These are phyloP conservation scores for Ceratobasidium sp. DNA, from an alignment of 1,284 basidiomycete species.

Conservation along the genomic window DNA sequence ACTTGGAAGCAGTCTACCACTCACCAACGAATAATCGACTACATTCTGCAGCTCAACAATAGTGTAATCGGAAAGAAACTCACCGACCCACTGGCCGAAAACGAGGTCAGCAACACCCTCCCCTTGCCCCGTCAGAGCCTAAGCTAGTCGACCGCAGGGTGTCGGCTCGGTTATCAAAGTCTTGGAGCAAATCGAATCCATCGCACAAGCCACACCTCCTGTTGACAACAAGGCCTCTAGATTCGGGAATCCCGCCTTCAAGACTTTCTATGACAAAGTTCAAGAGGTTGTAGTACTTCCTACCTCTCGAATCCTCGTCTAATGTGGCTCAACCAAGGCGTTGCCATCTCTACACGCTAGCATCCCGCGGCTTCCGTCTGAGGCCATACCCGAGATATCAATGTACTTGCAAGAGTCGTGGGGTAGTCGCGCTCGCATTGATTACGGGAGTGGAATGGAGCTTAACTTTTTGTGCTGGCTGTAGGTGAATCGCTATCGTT, in stretches of 20 bases:
- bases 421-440: conserved; percentile 93
- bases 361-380: conserved; percentile 69
- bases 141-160: conserved; percentile 62
- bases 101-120: conserved; percentile 63
- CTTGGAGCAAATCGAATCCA: conserved; percentile 74
- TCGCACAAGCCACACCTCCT: conserved; percentile 81
- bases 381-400: conserved; percentile 75
- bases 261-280: conserved; percentile 89
- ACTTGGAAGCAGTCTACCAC: conserved; percentile 85
- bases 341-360: conserved; percentile 66
- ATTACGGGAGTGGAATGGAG: conserved; percentile 99
- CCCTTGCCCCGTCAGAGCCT: not conserved
- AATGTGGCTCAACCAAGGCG: conserved; percentile 51
- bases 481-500: conserved; percentile 64
- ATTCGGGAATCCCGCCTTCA: conserved; percentile 98
- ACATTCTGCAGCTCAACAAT: conserved; percentile 83
- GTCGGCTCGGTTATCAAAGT: conserved; percentile 71
- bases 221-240: conserved; percentile 92
- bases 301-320: conserved; percentile 33
- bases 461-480: conserved; percentile 98
- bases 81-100: conserved; percentile 69
- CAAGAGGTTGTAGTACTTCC: conserved; percentile 65
- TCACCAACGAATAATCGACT: conserved; percentile 76
- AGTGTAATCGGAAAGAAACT: conserved; percentile 83
- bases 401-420: conserved; percentile 89